These are phyloP conservation scores for Thielaviopsis ethacetica DNA, from an alignment of 2,329 filamentous ascomycete species.

Conservation along the genomic window DNA sequence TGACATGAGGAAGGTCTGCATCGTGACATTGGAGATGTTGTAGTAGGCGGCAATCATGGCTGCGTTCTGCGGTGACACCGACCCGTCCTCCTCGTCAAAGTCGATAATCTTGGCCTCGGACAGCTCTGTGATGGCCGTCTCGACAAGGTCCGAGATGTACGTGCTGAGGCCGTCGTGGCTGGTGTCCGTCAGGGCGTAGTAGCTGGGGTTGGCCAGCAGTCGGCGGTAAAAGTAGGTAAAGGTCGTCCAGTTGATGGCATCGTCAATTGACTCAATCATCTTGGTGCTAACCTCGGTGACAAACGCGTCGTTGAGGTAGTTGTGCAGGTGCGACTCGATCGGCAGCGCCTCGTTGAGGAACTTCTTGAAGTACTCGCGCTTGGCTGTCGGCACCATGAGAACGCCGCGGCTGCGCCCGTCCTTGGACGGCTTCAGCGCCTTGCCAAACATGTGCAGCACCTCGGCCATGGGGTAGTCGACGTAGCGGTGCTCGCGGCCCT, in stretches of 20 bases:
- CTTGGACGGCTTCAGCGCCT: slow-evolving; percentile 61
- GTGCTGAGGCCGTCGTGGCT: slow-evolving; percentile 88
- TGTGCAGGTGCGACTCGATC: slow-evolving; percentile 84
- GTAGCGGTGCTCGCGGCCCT: slow-evolving; percentile 91
- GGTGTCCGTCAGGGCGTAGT: slow-evolving; percentile 77
- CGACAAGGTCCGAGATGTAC: slow-evolving; percentile 86
- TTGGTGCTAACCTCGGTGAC: slow-evolving; percentile 94
- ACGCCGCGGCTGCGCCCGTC: slow-evolving; percentile 78
- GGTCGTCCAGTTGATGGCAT: slow-evolving; percentile 95
- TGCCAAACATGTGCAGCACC: slow-evolving; percentile 94
- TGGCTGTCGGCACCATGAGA: slow-evolving; percentile 89
- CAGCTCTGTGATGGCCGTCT: slow-evolving; percentile 80
- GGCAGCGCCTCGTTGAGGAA: slow-evolving; percentile 92
- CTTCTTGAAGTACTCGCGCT: slow-evolving; percentile 97
- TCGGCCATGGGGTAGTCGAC: slow-evolving; percentile 92
- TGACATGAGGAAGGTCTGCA: slow-evolving; percentile 95
- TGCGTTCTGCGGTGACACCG: slow-evolving; percentile 75
- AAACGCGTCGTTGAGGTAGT: slow-evolving; percentile 87
- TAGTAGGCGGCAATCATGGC: slow-evolving; percentile 99
- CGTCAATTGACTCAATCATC: slow-evolving; percentile 87
- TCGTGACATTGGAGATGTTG: slow-evolving; percentile 97
- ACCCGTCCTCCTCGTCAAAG: slow-evolving; percentile 84
- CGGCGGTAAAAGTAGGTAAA: slow-evolving; percentile 98
- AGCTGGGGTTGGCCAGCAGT: slow-evolving; percentile 87
- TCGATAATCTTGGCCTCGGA: slow-evolving; percentile 91